A percentile compares a stretch with the other conserved stretches of the same genome.
phyloP scores from a whole-genome alignment of 805 yeast species.

The Saccharomyces cerevisiae region DNA sequence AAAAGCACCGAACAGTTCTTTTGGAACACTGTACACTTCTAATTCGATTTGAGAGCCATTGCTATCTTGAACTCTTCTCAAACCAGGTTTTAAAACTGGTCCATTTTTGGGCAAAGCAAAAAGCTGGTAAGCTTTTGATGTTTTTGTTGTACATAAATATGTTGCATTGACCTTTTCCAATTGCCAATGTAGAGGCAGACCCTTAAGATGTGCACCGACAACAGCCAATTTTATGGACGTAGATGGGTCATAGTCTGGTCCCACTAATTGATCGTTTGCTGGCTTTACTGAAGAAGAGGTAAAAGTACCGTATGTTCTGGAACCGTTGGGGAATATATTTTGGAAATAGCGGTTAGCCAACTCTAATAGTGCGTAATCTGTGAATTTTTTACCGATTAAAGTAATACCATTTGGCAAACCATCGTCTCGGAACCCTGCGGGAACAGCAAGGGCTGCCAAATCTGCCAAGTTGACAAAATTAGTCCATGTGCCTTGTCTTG shows the following conservation, averaged over 20 bases:
- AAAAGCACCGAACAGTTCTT: slow-evolving; percentile 70
- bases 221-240: slow-evolving; percentile 68
- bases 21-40: slow-evolving; percentile 80
- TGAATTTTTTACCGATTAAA: slow-evolving; percentile 67
- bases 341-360: slow-evolving; percentile 67
- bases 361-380: slow-evolving; percentile 82
- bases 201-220: slow-evolving; percentile 90
- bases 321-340: slow-evolving; percentile 34
- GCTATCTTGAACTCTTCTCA: slow-evolving; percentile 50
- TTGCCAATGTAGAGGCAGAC: slow-evolving; percentile 92
- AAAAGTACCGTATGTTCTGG: slow-evolving; percentile 49
- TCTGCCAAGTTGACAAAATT: slow-evolving; percentile 94
- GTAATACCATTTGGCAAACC: slow-evolving; percentile 91
- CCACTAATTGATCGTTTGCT: slow-evolving; percentile 12
- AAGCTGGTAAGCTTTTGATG: slow-evolving; percentile 63
- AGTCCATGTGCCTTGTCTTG: slow-evolving; percentile 96
- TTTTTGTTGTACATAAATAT: slow-evolving; percentile 54
- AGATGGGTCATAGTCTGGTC: slow-evolving; percentile 26
- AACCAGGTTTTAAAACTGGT: slow-evolving; percentile 83
- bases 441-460: slow-evolving; percentile 82
- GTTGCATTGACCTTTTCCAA: slow-evolving; percentile 74
- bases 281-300: slow-evolving; percentile 6
- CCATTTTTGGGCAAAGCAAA: slow-evolving; percentile 80
- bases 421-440: slow-evolving; percentile 81
- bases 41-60: slow-evolving; percentile 56